Conservation (phyloP, 352 stramenopile species). For the Elongisporangium undulatum region DNA sequence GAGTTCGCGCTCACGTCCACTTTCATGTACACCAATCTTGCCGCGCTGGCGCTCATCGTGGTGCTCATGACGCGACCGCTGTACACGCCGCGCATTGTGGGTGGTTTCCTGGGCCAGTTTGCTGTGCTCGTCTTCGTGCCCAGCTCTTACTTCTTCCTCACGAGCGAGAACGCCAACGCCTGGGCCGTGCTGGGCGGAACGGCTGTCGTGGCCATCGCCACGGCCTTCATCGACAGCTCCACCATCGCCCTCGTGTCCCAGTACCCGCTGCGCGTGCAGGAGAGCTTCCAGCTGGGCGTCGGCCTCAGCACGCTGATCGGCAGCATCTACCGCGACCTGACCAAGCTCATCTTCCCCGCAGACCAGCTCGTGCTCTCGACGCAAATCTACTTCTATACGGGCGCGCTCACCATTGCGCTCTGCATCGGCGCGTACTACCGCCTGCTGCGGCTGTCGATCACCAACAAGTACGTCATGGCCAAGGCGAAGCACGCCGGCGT, state of each 20-base stretch:
- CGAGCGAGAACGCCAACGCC: constrained; percentile 57
- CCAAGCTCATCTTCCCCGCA: constrained; percentile 71
- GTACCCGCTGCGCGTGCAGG: constrained; percentile 71
- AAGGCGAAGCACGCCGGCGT: constrained; percentile 29
- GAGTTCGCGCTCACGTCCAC: constrained; percentile 80
- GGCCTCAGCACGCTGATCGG: constrained; percentile 78
- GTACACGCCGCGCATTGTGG: constrained; percentile 75
- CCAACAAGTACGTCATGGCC: constrained; percentile 37
- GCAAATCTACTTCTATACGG: constrained; percentile 83
- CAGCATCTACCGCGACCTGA: constrained; percentile 77
- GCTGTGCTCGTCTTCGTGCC: constrained; percentile 71
- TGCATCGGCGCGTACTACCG: constrained; percentile 78
- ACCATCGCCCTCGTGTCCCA: constrained; percentile 81
- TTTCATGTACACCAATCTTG: constrained; percentile 84
- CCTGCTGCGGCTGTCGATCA: constrained; percentile 49
- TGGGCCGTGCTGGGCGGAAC: constrained; percentile 65
- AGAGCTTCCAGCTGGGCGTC: constrained; percentile 81
- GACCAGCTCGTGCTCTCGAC: constrained; percentile 59
- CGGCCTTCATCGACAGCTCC: constrained; percentile 78
- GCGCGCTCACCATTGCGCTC: constrained; percentile 68
- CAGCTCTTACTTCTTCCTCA: constrained; percentile 71
- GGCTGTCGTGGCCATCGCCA: constrained; percentile 60
- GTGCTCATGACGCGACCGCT: constrained; percentile 49
- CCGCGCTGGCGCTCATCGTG: constrained; percentile 63
- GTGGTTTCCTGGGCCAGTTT: constrained; percentile 70